Conservation (phyloP, 768 basidiomycete genomes). For the Strobilomyces confusus region DNA sequence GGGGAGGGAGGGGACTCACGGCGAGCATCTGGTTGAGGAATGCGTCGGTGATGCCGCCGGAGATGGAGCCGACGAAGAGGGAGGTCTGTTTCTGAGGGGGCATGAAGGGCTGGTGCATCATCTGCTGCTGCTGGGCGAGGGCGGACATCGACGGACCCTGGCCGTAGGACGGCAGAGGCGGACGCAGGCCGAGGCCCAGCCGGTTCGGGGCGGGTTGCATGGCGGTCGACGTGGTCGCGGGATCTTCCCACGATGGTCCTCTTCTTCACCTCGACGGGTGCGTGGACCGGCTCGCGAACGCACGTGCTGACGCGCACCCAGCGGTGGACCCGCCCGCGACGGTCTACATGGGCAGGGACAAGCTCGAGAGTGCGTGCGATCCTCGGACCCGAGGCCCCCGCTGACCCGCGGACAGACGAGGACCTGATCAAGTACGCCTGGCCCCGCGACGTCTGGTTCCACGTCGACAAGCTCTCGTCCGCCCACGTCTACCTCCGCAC, state of each 20-base stretch:
- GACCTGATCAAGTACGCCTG: conserved; percentile 91
- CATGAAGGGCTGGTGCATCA: conserved; percentile 59
- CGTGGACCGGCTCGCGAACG: background rate
- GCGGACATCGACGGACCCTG: conserved; percentile 90
- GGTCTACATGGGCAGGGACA: conserved; percentile 96
- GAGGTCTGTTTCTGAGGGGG: conserved; percentile 71
- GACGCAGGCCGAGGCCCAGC: conserved; percentile 85
- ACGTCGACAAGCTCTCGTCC: conserved; percentile 96
- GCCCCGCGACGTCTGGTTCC: conserved; percentile 91
- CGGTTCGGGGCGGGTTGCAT: conserved; percentile 88
- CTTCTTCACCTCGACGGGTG: conserved; percentile 57
- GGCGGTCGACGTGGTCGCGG: too few relatives aligned
- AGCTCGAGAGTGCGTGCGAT: conserved; percentile 97
- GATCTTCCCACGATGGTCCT: conserved; percentile 52
- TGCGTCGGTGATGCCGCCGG: conserved; percentile 82
- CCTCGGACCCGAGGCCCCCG: too few relatives aligned
- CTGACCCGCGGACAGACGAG: too few relatives aligned
- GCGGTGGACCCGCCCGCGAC: conserved; percentile 59
- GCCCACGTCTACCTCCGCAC: conserved; percentile 97
- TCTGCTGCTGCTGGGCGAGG: conserved; percentile 81
- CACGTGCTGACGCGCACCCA: conserved; percentile 26
- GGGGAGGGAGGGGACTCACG: conserved; percentile 41
- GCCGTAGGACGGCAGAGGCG: conserved; percentile 81
- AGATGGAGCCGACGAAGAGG: conserved; percentile 93
- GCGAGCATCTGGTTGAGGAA: conserved; percentile 76